A percentile compares a stretch with the other conserved stretches of the same genome.
Evolutionary conservation across 768 basidiomycete genomes (phyloP).

Genomic region (Tulasnella sp.): DNA sequence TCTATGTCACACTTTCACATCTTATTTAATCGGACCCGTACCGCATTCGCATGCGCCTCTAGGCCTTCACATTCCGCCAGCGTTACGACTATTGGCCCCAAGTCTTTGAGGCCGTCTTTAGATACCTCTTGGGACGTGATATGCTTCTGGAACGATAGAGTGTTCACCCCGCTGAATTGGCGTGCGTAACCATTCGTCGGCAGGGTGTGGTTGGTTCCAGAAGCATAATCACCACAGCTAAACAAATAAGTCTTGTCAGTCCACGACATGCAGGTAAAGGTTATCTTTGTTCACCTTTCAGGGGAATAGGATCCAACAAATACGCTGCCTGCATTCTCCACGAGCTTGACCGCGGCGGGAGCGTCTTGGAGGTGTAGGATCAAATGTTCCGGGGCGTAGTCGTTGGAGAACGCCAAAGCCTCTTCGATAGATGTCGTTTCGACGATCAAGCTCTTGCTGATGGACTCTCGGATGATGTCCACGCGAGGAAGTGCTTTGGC

Average conservation of each 20-base stretch:
- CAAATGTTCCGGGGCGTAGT: constrained; percentile 96
- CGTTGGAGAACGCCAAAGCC: constrained; percentile 84
- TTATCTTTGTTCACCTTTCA: constrained; percentile 53
- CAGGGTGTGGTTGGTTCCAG: constrained; percentile 96
- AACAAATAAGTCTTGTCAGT: neutral
- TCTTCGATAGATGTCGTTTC: constrained; percentile 53
- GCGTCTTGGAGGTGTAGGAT: constrained; percentile 81
- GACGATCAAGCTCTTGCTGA: constrained; percentile 85
- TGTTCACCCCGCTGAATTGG: constrained; percentile 98
- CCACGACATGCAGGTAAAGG: neutral
- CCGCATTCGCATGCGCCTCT: constrained; percentile 92
- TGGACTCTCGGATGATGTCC: constrained; percentile 80
- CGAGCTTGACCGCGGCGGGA: constrained; percentile 43
- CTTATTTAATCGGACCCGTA: constrained; percentile 58
- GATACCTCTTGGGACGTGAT: constrained; percentile 96
- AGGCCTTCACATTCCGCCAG: constrained; percentile 93
- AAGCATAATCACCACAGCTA: constrained; percentile 97
- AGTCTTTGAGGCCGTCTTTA: constrained; percentile 51
- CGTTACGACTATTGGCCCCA: constrained; percentile 82
- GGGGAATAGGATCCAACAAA: constrained; percentile 94
- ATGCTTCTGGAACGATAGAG: constrained; percentile 94
- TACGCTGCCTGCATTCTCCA: constrained; percentile 91
- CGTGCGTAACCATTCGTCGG: constrained; percentile 95
- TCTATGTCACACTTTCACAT: neutral
- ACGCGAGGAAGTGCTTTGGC: constrained; percentile 78